Percentiles rank a stretch among this genome's conserved stretches.
phyloP scores from a whole-genome alignment of 2,329 filamentous ascomycete species.

The Colletotrichum sp. region DNA sequence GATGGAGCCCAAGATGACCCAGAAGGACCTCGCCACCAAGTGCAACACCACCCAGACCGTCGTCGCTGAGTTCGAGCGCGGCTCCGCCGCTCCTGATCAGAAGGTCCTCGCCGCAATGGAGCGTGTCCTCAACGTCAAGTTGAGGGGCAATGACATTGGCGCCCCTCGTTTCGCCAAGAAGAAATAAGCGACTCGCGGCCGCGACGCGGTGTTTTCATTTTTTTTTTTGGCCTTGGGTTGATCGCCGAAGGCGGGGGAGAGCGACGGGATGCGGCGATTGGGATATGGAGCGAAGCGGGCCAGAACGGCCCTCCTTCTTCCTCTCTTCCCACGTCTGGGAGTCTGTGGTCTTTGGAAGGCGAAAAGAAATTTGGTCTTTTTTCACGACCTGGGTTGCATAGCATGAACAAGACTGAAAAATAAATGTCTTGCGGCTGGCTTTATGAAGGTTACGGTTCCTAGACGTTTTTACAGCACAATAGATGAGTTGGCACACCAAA shows the following conservation, averaged over 20 bases:
- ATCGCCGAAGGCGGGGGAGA: not conserved
- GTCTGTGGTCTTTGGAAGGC: slow-evolving; percentile 11
- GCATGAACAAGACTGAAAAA: slow-evolving; percentile 12
- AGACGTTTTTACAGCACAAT: slow-evolving; percentile 20
- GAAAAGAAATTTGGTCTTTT: not conserved
- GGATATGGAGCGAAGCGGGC: not conserved
- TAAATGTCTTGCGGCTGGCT: slow-evolving; percentile 11
- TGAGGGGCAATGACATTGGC: slow-evolving; percentile 85
- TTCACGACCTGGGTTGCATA: slow-evolving; percentile 13
- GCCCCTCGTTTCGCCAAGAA: slow-evolving; percentile 82
- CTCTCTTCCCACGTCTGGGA: not conserved
- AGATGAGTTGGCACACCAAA: slow-evolving; percentile 18
- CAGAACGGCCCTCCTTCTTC: not conserved
- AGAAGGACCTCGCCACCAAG: slow-evolving; percentile 85
- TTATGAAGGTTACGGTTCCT: slow-evolving; percentile 20
- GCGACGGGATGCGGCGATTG: not conserved
- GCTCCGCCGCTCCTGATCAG: slow-evolving; percentile 79
- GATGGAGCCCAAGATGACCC: slow-evolving; percentile 93
- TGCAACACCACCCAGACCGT: slow-evolving; percentile 85
- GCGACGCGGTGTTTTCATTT: not conserved
- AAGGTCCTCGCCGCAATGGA: slow-evolving; percentile 81
- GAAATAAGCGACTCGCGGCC: slow-evolving; percentile 35
- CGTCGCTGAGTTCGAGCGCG: slow-evolving; percentile 86
- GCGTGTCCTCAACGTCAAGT: slow-evolving; percentile 84
- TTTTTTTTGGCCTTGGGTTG: not conserved